Evolutionary conservation across 2,329 filamentous ascomycete species (phyloP).

Genomic region (Aspergillus tanneri): DNA sequence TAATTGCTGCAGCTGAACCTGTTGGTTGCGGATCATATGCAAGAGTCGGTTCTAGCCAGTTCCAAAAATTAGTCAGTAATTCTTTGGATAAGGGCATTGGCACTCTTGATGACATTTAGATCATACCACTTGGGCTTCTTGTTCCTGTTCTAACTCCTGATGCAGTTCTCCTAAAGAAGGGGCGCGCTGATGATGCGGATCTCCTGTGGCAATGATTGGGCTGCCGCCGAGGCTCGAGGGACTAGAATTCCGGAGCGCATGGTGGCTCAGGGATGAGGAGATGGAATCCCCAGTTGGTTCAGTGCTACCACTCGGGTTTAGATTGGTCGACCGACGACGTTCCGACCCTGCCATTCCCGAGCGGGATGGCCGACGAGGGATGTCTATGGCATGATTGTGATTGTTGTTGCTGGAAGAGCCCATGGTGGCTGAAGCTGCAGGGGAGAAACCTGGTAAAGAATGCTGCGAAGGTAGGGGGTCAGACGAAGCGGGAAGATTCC

Average conservation of each 20-base stretch:
- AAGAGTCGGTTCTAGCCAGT: conserved; percentile 48
- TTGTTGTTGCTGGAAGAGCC: conserved; percentile 46
- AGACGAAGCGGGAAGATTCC: conserved; percentile 47
- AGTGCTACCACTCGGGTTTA: conserved; percentile 39
- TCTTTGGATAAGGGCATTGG: neutral
- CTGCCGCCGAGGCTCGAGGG: conserved; percentile 45
- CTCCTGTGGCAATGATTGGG: conserved; percentile 43
- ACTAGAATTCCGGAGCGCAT: conserved; percentile 43
- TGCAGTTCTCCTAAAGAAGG: conserved; percentile 52
- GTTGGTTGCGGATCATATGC: conserved; percentile 50
- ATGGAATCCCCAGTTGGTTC: conserved; percentile 41
- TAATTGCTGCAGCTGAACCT: conserved; percentile 45
- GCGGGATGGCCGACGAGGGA: conserved; percentile 43
- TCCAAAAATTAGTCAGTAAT: conserved; percentile 8
- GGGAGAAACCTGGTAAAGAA: conserved; percentile 9
- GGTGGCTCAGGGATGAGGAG: conserved; percentile 35
- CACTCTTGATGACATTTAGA: neutral
- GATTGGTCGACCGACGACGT: conserved; percentile 45
- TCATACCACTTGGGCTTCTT: conserved; percentile 52
- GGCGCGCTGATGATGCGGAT: conserved; percentile 50
- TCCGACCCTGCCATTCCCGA: conserved; percentile 41
- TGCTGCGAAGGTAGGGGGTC: conserved; percentile 58
- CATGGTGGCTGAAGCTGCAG: conserved; percentile 13
- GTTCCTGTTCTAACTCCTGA: conserved; percentile 52
- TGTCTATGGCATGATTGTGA: conserved; percentile 75